Conservation (phyloP, 2,329 filamentous ascomycete species). For the Fusarium penzigii region DNA sequence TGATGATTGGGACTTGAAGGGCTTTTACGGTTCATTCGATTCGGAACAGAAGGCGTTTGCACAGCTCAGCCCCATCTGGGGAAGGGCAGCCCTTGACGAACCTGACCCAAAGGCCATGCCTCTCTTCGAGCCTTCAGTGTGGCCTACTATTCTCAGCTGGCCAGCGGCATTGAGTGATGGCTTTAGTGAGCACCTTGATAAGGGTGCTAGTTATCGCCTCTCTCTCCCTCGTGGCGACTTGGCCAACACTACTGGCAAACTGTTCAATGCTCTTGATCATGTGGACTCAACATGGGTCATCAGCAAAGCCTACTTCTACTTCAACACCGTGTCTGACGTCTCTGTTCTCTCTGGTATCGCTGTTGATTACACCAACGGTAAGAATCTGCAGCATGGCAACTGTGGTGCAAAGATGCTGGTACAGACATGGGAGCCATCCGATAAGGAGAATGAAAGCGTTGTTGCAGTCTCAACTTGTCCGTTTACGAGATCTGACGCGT, state of each 20-base stretch:
- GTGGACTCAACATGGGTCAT: background rate
- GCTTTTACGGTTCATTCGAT: slow-evolving; percentile 3
- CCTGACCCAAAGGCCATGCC: background rate
- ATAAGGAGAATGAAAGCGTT: too few species aligned
- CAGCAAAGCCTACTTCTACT: background rate
- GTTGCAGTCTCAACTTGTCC: too few species aligned
- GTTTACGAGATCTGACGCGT: too few species aligned
- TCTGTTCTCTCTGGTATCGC: background rate
- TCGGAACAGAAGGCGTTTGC: background rate
- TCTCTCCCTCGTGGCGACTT: background rate
- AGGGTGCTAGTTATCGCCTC: background rate
- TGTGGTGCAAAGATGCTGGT: background rate
- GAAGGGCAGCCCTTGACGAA: background rate
- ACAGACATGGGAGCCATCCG: too few species aligned
- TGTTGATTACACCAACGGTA: background rate
- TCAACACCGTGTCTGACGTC: background rate
- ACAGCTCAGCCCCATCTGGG: background rate
- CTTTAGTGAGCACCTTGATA: background rate
- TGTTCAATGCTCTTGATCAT: background rate
- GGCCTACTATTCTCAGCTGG: background rate
- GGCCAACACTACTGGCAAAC: background rate
- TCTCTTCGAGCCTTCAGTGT: background rate
- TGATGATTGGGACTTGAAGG: background rate
- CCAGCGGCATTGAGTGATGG: background rate
- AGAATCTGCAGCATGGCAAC: background rate